Percentiles rank a stretch among this genome's conserved stretches.
phyloP scores from a whole-genome alignment of 2,329 filamentous ascomycete genomes.

The Paradendryphiella salina region DNA sequence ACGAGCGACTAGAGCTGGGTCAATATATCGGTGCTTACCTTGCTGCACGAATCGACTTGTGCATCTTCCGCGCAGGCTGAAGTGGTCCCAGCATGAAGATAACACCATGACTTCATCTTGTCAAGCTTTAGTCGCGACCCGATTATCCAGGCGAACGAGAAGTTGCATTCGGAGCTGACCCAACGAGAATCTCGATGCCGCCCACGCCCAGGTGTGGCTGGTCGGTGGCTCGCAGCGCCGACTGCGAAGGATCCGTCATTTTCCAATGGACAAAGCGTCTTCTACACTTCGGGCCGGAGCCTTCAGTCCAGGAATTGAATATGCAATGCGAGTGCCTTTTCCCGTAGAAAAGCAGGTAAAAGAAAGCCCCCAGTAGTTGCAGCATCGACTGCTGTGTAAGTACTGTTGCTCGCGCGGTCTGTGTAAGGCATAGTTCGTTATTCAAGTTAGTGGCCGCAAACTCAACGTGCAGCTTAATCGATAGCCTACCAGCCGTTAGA shows the following conservation, averaged over 20 bases:
- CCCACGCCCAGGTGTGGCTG: conserved; percentile 3
- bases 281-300: too few relatives aligned
- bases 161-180: conserved; percentile 7
- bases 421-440: background rate
- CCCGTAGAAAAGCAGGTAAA: too few relatives aligned
- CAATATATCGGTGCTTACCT: conserved; percentile 26
- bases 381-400: too few relatives aligned
- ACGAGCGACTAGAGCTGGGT: conserved; percentile 17
- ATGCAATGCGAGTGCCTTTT: too few relatives aligned
- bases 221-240: background rate
- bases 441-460: background rate
- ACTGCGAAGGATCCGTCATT: background rate
- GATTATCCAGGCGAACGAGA: conserved; percentile 1
- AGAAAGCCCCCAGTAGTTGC: too few relatives aligned
- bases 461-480: conserved; percentile 21
- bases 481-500: conserved; percentile 21
- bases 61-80: conserved; percentile 7
- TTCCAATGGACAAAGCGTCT: background rate
- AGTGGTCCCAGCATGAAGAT: background rate
- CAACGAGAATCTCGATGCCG: background rate
- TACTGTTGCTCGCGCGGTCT: background rate
- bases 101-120: conserved; percentile 5
- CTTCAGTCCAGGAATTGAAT: too few relatives aligned
- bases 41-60: conserved; percentile 10
- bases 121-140: conserved; percentile 4